Conservation (phyloP, 768 basidiomycete genomes). For the Leccinum variicolor region DNA sequence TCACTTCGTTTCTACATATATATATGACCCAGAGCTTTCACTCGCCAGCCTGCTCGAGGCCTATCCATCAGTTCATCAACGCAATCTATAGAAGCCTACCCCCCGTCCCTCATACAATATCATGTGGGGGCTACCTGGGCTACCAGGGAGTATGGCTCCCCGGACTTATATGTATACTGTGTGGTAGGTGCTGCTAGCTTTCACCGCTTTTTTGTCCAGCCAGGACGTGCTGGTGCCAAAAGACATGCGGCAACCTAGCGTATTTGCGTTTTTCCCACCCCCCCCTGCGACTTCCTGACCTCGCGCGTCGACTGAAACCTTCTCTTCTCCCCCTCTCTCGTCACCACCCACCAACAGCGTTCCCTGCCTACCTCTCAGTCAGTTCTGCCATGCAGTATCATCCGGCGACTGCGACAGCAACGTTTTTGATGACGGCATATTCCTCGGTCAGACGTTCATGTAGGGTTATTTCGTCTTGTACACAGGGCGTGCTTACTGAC, state of each 20-base stretch:
- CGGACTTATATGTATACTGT: conserved; percentile 9
- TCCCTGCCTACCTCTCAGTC: neutral
- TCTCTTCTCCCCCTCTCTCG: conserved; percentile 5
- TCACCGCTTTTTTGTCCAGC: conserved; percentile 4
- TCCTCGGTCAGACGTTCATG: conserved; percentile 19
- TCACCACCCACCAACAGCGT: conserved; percentile 4
- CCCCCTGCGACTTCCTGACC: neutral
- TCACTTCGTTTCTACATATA: conserved; percentile 2
- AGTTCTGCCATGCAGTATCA: conserved; percentile 10
- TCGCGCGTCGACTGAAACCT: conserved; percentile 2
- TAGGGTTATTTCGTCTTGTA: conserved; percentile 7
- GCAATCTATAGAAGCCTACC: conserved; percentile 3
- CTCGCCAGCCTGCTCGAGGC: neutral
- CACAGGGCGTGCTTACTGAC: neutral
- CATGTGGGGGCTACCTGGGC: no score
- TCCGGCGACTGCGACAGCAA: neutral
- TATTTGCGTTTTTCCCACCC: conserved; percentile 16
- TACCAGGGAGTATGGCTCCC: conserved; percentile 11
- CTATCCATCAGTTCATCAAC: conserved; percentile 3
- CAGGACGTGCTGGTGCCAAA: neutral
- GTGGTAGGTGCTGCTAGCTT: conserved; percentile 15
- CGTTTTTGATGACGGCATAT: neutral
- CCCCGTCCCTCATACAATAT: neutral
- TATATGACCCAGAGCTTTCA: conserved; percentile 9
- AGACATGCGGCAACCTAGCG: conserved; percentile 13